These are phyloP conservation scores for Agastache rugosa DNA, from an alignment of 257 asterid genomes.

Conservation along the genomic window DNA sequence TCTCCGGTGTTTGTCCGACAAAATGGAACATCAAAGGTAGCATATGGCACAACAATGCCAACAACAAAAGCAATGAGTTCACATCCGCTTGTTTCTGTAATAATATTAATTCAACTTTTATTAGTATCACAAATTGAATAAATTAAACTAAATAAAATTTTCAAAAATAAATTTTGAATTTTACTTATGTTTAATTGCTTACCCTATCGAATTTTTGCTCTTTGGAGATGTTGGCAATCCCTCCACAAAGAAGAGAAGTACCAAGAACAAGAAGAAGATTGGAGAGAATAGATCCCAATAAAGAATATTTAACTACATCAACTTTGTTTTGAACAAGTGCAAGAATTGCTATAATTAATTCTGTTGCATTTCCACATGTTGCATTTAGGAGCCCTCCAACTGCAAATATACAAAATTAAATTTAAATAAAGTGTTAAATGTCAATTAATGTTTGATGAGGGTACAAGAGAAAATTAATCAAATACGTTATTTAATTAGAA, in stretches of 20 bases:
- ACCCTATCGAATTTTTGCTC: slow-evolving; percentile 80
- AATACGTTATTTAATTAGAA: too few relatives aligned
- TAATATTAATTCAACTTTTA: neutral
- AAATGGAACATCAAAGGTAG: slow-evolving; percentile 67
- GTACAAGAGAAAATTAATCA: too few relatives aligned
- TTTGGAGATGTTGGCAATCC: slow-evolving; percentile 54
- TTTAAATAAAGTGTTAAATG: neutral
- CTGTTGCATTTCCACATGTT: slow-evolving; percentile 92
- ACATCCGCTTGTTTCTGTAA: slow-evolving; percentile 84
- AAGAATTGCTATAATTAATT: slow-evolving; percentile 76
- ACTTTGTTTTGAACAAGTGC: slow-evolving; percentile 70
- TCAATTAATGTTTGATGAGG: too few relatives aligned
- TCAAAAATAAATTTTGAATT: neutral
- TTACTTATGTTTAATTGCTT: slow-evolving; percentile 15
- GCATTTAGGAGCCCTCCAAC: slow-evolving; percentile 94
- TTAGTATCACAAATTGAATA: neutral
- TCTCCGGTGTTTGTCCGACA: slow-evolving; percentile 38
- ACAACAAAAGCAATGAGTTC: slow-evolving; percentile 61
- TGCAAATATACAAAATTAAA: slow-evolving; percentile 30
- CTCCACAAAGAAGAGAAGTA: slow-evolving; percentile 82
- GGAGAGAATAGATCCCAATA: slow-evolving; percentile 82
- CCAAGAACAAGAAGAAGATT: slow-evolving; percentile 89
- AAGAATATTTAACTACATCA: slow-evolving; percentile 77
- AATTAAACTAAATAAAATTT: too few relatives aligned
- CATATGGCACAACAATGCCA: slow-evolving; percentile 71